Percentiles rank a stretch among this genome's conserved stretches.
These are phyloP conservation scores for Spencermartinsiella ligniputridi DNA, from an alignment of 1,139 yeast species.

Conservation along the genomic window DNA sequence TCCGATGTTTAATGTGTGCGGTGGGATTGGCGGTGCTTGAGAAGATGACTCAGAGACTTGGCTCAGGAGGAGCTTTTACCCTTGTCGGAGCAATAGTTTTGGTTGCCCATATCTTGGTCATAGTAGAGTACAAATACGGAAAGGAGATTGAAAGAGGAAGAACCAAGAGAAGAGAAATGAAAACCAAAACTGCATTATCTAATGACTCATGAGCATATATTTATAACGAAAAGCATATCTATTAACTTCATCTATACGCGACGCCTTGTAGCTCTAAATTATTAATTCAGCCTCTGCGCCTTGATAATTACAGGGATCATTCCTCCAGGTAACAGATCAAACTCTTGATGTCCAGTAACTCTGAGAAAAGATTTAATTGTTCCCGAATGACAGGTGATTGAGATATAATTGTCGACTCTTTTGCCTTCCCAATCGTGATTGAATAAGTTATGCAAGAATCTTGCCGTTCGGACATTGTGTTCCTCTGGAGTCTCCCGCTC, in stretches of 20 bases:
- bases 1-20: conserved; percentile 59
- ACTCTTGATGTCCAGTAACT: conserved; percentile 51
- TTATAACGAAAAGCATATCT: background rate
- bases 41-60: conserved; percentile 48
- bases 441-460: conserved; percentile 50
- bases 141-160: conserved; percentile 7
- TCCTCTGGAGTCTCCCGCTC: conserved; percentile 46
- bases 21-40: conserved; percentile 59
- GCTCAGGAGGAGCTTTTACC: conserved; percentile 62
- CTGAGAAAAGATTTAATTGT: conserved; percentile 51
- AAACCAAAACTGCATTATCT: too few relatives aligned
- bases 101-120: conserved; percentile 14
- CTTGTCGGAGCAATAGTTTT: conserved; percentile 44
- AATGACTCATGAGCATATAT: background rate
- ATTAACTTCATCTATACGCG: background rate
- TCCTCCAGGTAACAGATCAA: conserved; percentile 60
- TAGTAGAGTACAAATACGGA: conserved; percentile 16
- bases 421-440: conserved; percentile 22
- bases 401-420: conserved; percentile 34
- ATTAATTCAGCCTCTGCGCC: conserved; percentile 10
- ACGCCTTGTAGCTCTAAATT: too few relatives aligned
- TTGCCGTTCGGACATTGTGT: conserved; percentile 47
- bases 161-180: too few relatives aligned
- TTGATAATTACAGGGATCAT: conserved; percentile 56
- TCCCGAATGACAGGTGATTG: conserved; percentile 61